These are phyloP conservation scores for Herpetomonas tarakana DNA, from an alignment of 208 protist species.

Conservation along the genomic window DNA sequence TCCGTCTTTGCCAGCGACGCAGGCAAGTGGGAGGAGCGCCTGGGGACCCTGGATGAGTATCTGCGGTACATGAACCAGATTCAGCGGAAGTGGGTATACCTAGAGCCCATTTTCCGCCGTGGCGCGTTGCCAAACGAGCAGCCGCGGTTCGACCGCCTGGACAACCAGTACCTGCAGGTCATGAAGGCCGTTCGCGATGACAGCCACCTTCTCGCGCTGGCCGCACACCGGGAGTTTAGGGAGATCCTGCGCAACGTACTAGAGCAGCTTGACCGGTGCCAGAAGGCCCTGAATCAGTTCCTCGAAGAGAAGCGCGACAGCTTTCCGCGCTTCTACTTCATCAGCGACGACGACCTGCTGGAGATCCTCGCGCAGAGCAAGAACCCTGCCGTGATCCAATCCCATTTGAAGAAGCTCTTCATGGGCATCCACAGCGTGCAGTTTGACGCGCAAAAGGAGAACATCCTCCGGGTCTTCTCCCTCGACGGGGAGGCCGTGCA, in stretches of 20 bases:
- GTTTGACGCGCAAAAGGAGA: conserved; percentile 87
- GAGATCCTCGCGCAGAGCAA: conserved; percentile 96
- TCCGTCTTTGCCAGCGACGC: conserved; percentile 90
- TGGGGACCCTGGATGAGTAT: conserved; percentile 90
- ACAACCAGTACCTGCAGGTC: conserved; percentile 93
- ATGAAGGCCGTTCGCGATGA: conserved; percentile 88
- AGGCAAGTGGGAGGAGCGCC: conserved; percentile 89
- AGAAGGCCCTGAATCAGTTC: conserved; percentile 97
- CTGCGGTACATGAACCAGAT: conserved; percentile 95
- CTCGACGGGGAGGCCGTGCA: conserved; percentile 94
- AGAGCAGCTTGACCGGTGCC: conserved; percentile 96
- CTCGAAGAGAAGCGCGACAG: conserved; percentile 97
- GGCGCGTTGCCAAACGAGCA: conserved; percentile 96
- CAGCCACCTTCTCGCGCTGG: conserved; percentile 84
- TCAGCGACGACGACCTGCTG: conserved; percentile 98
- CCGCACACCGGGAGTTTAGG: conserved; percentile 74
- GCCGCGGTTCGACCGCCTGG: conserved; percentile 94
- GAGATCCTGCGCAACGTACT: conserved; percentile 85
- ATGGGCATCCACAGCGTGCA: conserved; percentile 95
- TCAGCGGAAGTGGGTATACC: conserved; percentile 98
- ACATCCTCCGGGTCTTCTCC: conserved; percentile 91
- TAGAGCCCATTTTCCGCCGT: conserved; percentile 98
- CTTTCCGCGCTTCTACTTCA: conserved; percentile 99
- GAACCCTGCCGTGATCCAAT: conserved; percentile 96
- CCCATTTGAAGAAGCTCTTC: conserved; percentile 98